These are phyloP conservation scores for Hymenoscyphus albidus DNA, from an alignment of 2,329 filamentous ascomycete species.

Conservation along the genomic window DNA sequence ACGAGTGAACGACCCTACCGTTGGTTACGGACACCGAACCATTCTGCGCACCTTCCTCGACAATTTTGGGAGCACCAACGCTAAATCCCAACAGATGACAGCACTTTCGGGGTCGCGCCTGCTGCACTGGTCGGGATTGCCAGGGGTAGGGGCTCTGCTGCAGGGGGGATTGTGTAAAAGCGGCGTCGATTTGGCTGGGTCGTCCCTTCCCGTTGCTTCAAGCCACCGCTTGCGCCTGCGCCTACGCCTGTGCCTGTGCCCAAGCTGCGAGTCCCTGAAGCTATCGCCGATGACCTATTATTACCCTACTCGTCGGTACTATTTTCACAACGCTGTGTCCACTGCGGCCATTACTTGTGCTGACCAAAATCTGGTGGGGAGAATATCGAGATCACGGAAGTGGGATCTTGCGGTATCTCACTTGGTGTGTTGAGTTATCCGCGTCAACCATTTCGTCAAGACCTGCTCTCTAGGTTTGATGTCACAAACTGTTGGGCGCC, in stretches of 20 bases:
- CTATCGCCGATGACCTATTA: neutral
- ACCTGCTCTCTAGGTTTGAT: neutral
- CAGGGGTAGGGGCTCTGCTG: neutral
- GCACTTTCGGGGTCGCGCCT: neutral
- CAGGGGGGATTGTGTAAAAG: neutral
- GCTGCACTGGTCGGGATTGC: constrained; percentile 1
- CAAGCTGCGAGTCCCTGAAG: neutral
- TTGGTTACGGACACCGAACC: constrained; percentile 8
- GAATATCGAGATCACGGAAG: neutral
- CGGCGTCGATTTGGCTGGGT: neutral
- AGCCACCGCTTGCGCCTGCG: neutral
- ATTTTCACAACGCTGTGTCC: neutral
- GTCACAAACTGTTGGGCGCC: neutral
- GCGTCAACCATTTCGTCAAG: neutral
- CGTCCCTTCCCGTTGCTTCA: neutral
- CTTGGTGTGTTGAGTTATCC: neutral
- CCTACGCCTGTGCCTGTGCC: too few species aligned
- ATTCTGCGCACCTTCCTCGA: constrained; percentile 3
- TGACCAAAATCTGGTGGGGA: neutral
- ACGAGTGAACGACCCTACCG: neutral
- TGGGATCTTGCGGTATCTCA: too few species aligned
- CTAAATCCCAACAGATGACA: constrained; percentile 1
- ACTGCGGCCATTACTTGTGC: neutral
- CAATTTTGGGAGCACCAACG: constrained; percentile 2
- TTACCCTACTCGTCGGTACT: neutral